Conservation (phyloP, 768 basidiomycete genomes). For the Mycena leptocephala region DNA sequence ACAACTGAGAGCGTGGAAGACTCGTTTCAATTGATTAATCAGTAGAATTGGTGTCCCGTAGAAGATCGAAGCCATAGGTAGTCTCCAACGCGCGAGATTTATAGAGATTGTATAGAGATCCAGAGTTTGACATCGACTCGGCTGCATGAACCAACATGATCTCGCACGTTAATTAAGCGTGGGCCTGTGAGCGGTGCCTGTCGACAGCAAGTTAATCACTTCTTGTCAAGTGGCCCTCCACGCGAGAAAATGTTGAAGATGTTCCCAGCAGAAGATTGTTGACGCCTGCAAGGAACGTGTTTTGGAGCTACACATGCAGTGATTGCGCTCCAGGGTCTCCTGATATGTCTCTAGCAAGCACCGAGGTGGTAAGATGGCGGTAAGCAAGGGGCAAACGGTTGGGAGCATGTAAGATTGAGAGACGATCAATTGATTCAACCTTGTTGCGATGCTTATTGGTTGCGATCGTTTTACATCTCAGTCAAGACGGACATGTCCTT, state of each 20-base stretch:
- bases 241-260: neutral
- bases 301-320: neutral
- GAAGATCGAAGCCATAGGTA: neutral
- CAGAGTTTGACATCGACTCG: neutral
- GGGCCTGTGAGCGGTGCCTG: neutral
- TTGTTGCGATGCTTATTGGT: neutral
- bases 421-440: neutral
- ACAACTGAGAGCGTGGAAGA: neutral
- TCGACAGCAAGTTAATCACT: neutral
- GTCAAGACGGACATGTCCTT: neutral
- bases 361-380: neutral
- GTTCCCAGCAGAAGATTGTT: neutral
- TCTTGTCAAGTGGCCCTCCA: neutral
- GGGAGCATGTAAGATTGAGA: neutral
- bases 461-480: constrained; percentile 3
- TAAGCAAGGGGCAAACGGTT: neutral
- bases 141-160: neutral
- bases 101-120: no score
- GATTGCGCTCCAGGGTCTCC: neutral
- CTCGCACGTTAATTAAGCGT: constrained; percentile 2
- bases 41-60: no score
- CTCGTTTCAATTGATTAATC: no score
- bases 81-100: neutral
- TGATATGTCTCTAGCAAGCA: neutral
- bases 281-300: neutral